Evolutionary conservation across 805 yeast genomes (phyloP), one percentile per base, ranked within the genome.

Genomic region (Candida montana): DNA sequence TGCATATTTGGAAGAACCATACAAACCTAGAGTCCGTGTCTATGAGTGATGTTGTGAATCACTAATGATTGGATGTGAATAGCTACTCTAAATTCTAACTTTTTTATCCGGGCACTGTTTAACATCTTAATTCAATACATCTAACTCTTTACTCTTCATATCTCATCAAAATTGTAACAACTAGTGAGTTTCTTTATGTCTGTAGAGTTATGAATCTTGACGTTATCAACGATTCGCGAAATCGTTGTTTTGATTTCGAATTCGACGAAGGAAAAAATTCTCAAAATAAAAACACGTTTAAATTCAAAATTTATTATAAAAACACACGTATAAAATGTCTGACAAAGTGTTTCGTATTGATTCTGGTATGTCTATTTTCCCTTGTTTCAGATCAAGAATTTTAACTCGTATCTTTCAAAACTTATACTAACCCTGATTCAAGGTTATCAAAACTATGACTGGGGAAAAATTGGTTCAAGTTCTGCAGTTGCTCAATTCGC

Each of bases 401-500:
- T 20, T 21, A n/a, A 27, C 10, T 31, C 21, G 31, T 35, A 31
- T 12, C 11, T 12, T 31, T 15, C 16, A n/a, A n/a, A n/a, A n/a
- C n/a, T 10, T 19, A 18, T 7, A 23, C 29, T 28, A 15, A 17
- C 27, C 13, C 38, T n/a, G 17, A 17, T 16, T 11, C 15, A 10
- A 64, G 87, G 87, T 21, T 81, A 67, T 61, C 95, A 85, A 62
- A 81, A 81, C 67, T 84, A 84, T 65, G 93, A 79, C 61, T 84
- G 93, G 93, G 90, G 89, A 47, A 91, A 90, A 58, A 63, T 87
- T 42, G 98, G 99, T 34, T 71, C 80, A 7, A 52, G 77, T 7
- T 86, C 96, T 16, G 83, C 95, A 7, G 99, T 90, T 39, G 99
- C 99, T 5, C 81, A 74, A 59, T 91, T 79, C 60, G 95, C 95